Evolutionary conservation across 352 stramenopile species (phyloP).

Genomic region (Globisporangium parvum): DNA sequence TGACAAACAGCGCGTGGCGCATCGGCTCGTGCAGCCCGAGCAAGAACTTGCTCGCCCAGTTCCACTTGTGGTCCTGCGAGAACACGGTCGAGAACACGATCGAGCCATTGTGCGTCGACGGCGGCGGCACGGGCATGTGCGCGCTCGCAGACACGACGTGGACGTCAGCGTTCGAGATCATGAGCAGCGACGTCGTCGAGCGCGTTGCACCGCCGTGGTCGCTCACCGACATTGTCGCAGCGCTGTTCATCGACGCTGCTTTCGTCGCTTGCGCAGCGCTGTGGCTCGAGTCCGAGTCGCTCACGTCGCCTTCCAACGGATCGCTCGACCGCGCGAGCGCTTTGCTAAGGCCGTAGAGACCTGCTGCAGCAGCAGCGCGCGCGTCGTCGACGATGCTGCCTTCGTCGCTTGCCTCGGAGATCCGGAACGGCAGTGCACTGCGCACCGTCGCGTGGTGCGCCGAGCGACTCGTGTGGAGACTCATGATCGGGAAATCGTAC

Average conservation of each 20-base stretch:
- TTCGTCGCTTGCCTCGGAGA: conserved; percentile 41
- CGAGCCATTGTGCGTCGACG: conserved; percentile 34
- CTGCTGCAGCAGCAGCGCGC: not conserved
- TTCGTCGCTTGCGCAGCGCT: not conserved
- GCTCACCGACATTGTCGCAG: conserved; percentile 9
- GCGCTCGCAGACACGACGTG: not conserved
- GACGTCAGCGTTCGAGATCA: conserved; percentile 16
- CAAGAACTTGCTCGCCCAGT: conserved; percentile 65
- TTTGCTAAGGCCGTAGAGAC: not conserved
- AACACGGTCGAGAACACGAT: conserved; percentile 71
- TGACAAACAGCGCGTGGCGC: conserved; percentile 76
- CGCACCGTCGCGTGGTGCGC: conserved; percentile 3
- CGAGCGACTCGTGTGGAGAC: not conserved
- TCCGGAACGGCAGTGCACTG: conserved; percentile 27
- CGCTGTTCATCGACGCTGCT: not conserved
- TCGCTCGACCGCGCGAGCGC: conserved; percentile 8
- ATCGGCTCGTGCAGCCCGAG: conserved; percentile 72
- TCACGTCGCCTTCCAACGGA: conserved; percentile 7
- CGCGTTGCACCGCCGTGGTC: conserved; percentile 22
- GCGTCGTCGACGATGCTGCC: conserved; percentile 25
- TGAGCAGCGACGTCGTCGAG: conserved; percentile 25
- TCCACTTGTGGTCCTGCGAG: conserved; percentile 45
- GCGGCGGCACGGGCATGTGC: conserved; percentile 32
- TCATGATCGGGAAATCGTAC: conserved; percentile 2
- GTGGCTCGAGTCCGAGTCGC: conserved; percentile 11